Percentiles rank a stretch among this genome's conserved stretches.
phyloP scores from a whole-genome alignment of 371 early-diverging fungal species.

The Mucor piriformis region DNA sequence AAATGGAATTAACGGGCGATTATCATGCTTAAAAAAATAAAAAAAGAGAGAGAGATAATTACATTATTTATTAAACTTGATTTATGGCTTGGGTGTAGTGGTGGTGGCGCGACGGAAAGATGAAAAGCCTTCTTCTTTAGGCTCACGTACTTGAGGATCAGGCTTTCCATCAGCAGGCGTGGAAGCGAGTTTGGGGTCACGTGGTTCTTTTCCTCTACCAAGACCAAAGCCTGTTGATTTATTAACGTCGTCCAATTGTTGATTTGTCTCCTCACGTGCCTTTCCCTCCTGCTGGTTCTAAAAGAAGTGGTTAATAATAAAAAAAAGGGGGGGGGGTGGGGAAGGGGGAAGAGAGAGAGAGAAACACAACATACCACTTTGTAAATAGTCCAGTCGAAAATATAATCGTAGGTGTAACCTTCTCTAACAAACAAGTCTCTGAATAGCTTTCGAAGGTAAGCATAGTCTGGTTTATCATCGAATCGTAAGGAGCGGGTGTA shows the following conservation, averaged over 20 bases:
- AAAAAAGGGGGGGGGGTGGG: too few species aligned
- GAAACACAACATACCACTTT: conserved; percentile 16
- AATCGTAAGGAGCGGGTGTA: conserved; percentile 97
- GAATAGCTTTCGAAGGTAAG: conserved; percentile 95
- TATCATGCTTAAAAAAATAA: conserved; percentile 29
- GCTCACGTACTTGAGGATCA: not conserved
- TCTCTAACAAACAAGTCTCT: conserved; percentile 94
- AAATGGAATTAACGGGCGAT: conserved; percentile 72
- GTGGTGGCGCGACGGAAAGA: conserved; percentile 14
- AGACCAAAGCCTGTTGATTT: too few species aligned
- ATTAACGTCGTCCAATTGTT: too few species aligned
- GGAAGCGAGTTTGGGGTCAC: too few species aligned
- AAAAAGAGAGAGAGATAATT: conserved; percentile 1
- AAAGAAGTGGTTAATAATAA: not conserved
- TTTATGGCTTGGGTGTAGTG: conserved; percentile 2
- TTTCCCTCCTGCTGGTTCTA: not conserved
- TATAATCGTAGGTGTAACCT: conserved; percentile 94
- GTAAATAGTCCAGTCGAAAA: conserved; percentile 94
- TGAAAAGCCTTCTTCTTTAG: not conserved
- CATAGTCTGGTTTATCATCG: conserved; percentile 99
- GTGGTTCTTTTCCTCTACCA: too few species aligned
- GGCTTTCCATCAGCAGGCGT: not conserved
- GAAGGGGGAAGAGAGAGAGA: too few species aligned
- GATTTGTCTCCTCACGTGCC: too few species aligned
- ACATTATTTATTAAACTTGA: not conserved